These are phyloP conservation scores for Starmerella khaoyaiensis DNA, from an alignment of 805 yeast genomes.

Conservation along the genomic window DNA sequence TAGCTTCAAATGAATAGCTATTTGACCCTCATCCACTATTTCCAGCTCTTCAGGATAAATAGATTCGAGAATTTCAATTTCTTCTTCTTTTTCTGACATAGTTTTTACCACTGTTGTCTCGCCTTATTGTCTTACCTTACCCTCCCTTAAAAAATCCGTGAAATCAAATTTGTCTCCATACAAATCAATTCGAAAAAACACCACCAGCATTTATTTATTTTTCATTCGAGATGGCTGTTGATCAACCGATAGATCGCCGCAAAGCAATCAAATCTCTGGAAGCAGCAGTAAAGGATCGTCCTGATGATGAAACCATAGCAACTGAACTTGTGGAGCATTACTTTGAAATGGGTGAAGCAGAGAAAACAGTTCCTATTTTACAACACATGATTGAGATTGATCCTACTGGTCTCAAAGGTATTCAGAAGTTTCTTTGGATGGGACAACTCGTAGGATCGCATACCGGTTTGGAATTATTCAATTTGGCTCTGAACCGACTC, in stretches of 20 bases:
- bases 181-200: no score
- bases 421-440: conserved; percentile 74
- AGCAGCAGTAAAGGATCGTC: no score
- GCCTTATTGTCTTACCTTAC: no score
- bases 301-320: no score
- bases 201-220: no score
- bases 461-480: conserved; percentile 52
- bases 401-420: conserved; percentile 49
- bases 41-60: conserved; percentile 85
- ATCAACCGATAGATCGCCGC: no score
- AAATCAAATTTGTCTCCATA: no score
- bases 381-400: conserved; percentile 53
- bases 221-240: no score
- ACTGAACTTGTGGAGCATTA: conserved; percentile 53
- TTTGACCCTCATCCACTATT: conserved; percentile 36
- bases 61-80: conserved; percentile 74
- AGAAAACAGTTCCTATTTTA: conserved; percentile 57
- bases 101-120: no score
- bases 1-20: conserved; percentile 44
- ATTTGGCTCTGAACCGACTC: conserved; percentile 35
- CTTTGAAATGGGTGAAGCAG: conserved; percentile 68
- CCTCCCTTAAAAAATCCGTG: no score
- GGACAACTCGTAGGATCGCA: conserved; percentile 84
- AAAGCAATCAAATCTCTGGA: no score
- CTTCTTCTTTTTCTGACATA: conserved; percentile 78